Evolutionary conservation across 2,329 filamentous ascomycete genomes (phyloP).

Genomic region (Colletotrichum sansevieriae): DNA sequence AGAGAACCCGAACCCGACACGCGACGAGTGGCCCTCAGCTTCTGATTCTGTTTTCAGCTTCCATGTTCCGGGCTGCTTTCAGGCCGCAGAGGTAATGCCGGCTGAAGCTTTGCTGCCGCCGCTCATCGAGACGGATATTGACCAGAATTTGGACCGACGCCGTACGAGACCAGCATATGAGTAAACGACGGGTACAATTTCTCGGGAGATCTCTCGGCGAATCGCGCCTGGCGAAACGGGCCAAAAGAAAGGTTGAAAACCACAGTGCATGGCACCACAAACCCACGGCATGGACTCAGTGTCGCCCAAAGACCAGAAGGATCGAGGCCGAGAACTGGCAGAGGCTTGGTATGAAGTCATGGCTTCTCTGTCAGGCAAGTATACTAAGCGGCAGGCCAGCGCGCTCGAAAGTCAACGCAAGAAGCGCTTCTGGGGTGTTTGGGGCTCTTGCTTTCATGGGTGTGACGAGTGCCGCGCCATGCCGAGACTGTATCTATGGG

Average conservation of each 20-base stretch:
- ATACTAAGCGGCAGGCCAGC: too few species aligned
- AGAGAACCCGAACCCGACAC: background rate
- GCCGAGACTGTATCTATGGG: constrained; percentile 12
- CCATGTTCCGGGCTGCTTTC: background rate
- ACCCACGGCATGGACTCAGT: background rate
- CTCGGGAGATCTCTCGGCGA: too few species aligned
- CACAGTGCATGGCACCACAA: too few species aligned
- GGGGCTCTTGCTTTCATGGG: background rate
- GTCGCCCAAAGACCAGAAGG: constrained; percentile 3
- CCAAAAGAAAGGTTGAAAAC: too few species aligned
- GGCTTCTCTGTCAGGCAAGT: background rate
- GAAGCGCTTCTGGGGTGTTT: background rate
- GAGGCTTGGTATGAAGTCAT: constrained; percentile 42
- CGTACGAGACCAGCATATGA: too few species aligned
- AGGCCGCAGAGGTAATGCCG: background rate
- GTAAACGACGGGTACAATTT: too few species aligned
- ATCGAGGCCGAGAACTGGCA: background rate
- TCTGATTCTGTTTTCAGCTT: background rate
- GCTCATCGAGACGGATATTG: background rate
- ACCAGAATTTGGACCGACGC: background rate
- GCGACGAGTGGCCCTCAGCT: constrained; percentile 1
- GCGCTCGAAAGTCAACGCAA: background rate
- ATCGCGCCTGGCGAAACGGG: too few species aligned
- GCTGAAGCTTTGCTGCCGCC: background rate
- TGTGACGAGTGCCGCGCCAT: constrained; percentile 38